Evolutionary conservation across 164 flowering plant genomes (phyloP).

Genomic region (Nelumbo lutea): DNA sequence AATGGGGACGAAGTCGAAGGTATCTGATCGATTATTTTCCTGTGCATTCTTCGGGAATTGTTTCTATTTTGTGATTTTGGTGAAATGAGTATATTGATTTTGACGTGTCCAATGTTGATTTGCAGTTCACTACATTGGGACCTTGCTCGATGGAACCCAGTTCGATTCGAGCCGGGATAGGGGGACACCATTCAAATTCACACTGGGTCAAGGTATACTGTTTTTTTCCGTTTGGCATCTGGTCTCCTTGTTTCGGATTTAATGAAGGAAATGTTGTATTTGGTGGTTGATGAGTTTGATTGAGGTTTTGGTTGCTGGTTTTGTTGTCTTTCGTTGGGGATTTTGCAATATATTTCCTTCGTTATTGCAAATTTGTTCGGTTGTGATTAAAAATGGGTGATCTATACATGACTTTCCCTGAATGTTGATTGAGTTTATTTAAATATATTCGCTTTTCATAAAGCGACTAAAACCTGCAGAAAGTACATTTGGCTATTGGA

Average conservation of each 20-base stretch:
- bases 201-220: constrained; percentile 81
- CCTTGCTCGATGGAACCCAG: constrained; percentile 85
- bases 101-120: constrained; percentile 10
- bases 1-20: constrained; percentile 92
- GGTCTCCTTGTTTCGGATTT: neutral
- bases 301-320: neutral
- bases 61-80: neutral
- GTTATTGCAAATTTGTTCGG: no score
- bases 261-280: neutral
- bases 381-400: no score
- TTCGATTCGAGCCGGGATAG: constrained; percentile 89
- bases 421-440: no score
- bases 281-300: no score
- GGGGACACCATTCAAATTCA: constrained; percentile 79
- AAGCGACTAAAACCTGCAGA: no score
- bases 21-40: constrained; percentile 10
- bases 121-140: constrained; percentile 93
- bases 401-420: no score
- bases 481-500: no score
- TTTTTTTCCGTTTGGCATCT: neutral
- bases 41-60: neutral
- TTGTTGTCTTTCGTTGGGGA: neutral
- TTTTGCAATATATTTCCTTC: no score
- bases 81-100: constrained; percentile 5
- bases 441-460: no score